These are phyloP conservation scores for Suillus decipiens DNA, from an alignment of 768 basidiomycete genomes.

Conservation along the genomic window DNA sequence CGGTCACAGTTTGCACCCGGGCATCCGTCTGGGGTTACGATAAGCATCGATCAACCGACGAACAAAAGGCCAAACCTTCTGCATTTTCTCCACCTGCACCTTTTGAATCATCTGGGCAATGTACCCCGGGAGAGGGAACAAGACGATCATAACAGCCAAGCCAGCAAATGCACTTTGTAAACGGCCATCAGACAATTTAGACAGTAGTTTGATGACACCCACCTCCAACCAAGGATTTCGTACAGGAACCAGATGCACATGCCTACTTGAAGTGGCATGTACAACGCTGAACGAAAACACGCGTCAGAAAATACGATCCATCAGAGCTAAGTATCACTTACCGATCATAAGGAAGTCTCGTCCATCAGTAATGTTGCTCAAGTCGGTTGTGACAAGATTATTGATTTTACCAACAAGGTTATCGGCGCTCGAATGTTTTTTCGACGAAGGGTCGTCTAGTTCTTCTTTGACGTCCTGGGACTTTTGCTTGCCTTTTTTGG, in stretches of 20 bases:
- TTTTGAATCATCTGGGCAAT: conserved; percentile 49
- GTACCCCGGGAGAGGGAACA: conserved; percentile 60
- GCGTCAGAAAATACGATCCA: not conserved
- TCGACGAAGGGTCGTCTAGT: not conserved
- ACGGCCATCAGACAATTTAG: not conserved
- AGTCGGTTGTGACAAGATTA: conserved; percentile 63
- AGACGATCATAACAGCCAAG: conserved; percentile 49
- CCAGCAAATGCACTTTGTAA: conserved; percentile 50
- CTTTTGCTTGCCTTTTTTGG: conserved; percentile 11
- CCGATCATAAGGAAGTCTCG: conserved; percentile 20
- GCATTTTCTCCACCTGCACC: conserved; percentile 51
- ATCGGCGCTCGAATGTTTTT: conserved; percentile 26
- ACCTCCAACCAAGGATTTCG: conserved; percentile 47
- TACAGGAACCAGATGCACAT: conserved; percentile 48
- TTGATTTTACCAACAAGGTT: conserved; percentile 77
- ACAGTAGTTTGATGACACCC: not conserved
- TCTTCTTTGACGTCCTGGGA: conserved; percentile 6
- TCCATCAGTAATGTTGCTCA: conserved; percentile 19
- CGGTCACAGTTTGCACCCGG: conserved; percentile 60
- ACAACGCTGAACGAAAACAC: conserved; percentile 7
- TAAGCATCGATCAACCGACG: not conserved
- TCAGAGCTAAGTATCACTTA: not conserved
- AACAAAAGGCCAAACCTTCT: conserved; percentile 33
- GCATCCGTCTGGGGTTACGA: conserved; percentile 48
- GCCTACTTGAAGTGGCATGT: conserved; percentile 15